phyloP scores from a whole-genome alignment of 2,329 filamentous ascomycete genomes.

The Zasmidium angulare region DNA sequence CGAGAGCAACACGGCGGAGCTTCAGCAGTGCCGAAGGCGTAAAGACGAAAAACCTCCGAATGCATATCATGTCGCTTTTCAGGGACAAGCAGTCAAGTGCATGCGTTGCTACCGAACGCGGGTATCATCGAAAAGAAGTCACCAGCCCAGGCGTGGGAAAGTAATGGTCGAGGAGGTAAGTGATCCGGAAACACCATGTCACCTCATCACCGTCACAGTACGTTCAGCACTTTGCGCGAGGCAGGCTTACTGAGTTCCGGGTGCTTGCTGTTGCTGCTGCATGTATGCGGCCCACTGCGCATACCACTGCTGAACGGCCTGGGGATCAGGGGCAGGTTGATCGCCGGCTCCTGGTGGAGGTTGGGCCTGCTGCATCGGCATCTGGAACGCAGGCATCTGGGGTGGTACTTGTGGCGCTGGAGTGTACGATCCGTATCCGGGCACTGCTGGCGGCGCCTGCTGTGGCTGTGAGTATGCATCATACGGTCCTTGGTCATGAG shows the following conservation, averaged over 20 bases:
- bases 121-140: constrained; percentile 10
- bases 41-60: background rate
- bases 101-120: constrained; percentile 6
- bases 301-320: constrained; percentile 22
- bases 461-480: constrained; percentile 50
- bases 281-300: constrained; percentile 21
- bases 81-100: constrained; percentile 5
- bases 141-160: constrained; percentile 12
- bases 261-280: constrained; percentile 24
- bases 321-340: constrained; percentile 13
- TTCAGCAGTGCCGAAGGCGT: background rate
- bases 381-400: constrained; percentile 34
- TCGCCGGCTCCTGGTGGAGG: constrained; percentile 17
- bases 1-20: constrained; percentile 3
- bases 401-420: constrained; percentile 28
- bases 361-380: constrained; percentile 28
- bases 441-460: constrained; percentile 35
- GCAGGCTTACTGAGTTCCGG: constrained; percentile 31
- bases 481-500: constrained; percentile 37
- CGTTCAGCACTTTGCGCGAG: constrained; percentile 22
- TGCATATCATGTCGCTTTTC: background rate
- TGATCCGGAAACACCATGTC: constrained; percentile 17
- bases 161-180: constrained; percentile 3
- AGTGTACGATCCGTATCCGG: constrained; percentile 32
- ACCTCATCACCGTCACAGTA: constrained; percentile 24